Evolutionary conservation across 305 asterid species (phyloP), one percentile per base, ranked within the genome.

Genomic region (Rubia balearica): DNA sequence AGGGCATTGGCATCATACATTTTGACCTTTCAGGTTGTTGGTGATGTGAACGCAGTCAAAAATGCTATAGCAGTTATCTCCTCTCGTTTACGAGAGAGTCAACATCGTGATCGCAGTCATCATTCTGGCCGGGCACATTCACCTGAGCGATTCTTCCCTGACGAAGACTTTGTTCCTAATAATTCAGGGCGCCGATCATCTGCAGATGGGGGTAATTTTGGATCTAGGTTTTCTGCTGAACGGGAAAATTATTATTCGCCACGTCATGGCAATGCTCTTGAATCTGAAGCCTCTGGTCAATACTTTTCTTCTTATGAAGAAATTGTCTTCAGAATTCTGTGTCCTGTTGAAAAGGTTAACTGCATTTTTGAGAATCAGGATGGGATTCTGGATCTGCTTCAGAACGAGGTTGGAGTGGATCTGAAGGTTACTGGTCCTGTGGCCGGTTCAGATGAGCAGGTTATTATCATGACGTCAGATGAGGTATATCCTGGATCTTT

Each of bases 1-100:
- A 16, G n/a, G 14, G 17, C 6, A 8, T 24, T 27, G 7, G 27
- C 55, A 69, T 65, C 27, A 53, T 16, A 79, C 40, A n/a, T 49
- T 41, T 49, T 73, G 65, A 62, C 68, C 68, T 21, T 76, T n/a
- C 87, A 91, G 97, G 88, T 91, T 67, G 89, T 88, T 19, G 98
- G 98, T 78, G 95, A 89, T 70, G 76, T 72, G 73, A 85, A 81
- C 72, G 88, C 92, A 0, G 91, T 93, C 74, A 91, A 91, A 82
- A 83, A 79, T 79, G 98, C 97, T 55, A 65, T 93, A 68, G 77
- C 74, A 73, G 83, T 84, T 45, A 86, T 91, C 63, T 88, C 98
- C 48, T 82, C 92, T 21, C 96, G 95, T 63, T 82, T 93, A 84
- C 83, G 95, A 75, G 98, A 93, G 87, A 88, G 96, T 77, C 98